A percentile compares a stretch with the other conserved stretches of the same genome.
These are phyloP conservation scores for Borealophlyctis nickersoniae DNA, from an alignment of 192 early-diverging fungal species.

Conservation along the genomic window DNA sequence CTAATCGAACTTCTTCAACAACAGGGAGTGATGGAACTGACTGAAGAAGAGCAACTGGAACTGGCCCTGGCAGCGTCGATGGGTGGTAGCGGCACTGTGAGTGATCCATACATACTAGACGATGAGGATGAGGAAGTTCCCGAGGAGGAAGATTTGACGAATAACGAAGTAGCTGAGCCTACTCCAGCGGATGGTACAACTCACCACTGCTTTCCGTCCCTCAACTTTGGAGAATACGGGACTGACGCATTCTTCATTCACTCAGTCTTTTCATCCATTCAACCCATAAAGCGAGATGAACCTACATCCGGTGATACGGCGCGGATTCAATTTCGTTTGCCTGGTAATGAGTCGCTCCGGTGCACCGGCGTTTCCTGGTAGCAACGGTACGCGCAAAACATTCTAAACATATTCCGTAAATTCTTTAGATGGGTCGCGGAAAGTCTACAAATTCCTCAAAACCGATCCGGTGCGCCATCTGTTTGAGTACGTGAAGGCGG, in stretches of 20 bases:
- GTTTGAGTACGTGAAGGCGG: conserved; percentile 82
- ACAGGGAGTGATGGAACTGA: conserved; percentile 63
- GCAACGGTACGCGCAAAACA: no score
- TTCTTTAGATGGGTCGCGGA: conserved; percentile 63
- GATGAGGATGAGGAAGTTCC: conserved; percentile 17
- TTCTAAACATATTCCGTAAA: no score
- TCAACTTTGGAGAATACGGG: conserved; percentile 5
- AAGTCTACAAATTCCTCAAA: conserved; percentile 75
- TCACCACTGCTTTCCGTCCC: no score
- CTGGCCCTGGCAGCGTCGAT: conserved; percentile 80
- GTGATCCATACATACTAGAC: neutral
- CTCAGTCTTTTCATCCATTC: conserved; percentile 31
- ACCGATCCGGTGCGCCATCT: conserved; percentile 67
- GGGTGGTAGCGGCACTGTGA: conserved; percentile 22
- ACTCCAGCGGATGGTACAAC: no score
- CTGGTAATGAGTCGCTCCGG: conserved; percentile 33
- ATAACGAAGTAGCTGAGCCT: no score
- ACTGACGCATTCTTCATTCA: conserved; percentile 21
- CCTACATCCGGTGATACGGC: conserved; percentile 55
- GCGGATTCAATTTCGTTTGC: conserved; percentile 78
- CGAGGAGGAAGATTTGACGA: conserved; percentile 6
- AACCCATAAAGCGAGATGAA: conserved; percentile 13
- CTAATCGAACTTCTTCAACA: conserved; percentile 26
- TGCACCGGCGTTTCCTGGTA: no score
- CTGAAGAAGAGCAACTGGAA: conserved; percentile 86